These are phyloP conservation scores for Verbena officinalis DNA, from an alignment of 257 asterid species.

Conservation along the genomic window DNA sequence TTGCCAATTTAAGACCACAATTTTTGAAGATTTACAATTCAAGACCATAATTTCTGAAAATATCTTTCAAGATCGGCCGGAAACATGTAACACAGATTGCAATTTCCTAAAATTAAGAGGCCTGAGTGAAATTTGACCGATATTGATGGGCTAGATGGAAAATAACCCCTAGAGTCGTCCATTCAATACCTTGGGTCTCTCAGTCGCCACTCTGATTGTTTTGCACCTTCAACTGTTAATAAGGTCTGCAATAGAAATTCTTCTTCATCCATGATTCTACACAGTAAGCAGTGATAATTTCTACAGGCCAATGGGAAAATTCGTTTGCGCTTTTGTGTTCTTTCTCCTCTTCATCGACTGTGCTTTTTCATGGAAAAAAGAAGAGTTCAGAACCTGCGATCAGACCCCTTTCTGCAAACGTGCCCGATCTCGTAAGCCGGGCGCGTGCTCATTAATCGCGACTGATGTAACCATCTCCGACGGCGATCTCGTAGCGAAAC, in stretches of 20 bases:
- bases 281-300: constrained; percentile 4
- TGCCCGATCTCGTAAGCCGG: constrained; percentile 75
- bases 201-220: constrained; percentile 24
- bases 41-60: too few relatives aligned
- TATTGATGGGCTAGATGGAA: constrained; percentile 20
- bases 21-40: too few relatives aligned
- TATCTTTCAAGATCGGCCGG: too few relatives aligned
- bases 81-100: too few relatives aligned
- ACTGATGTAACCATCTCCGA: constrained; percentile 69
- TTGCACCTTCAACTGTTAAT: neutral
- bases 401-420: constrained; percentile 98
- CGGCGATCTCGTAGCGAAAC: constrained; percentile 84
- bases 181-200: constrained; percentile 8
- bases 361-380: constrained; percentile 80
- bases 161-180: neutral
- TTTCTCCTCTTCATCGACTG: constrained; percentile 43
- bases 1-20: too few relatives aligned
- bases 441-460: constrained; percentile 60
- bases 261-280: constrained; percentile 30
- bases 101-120: constrained; percentile 7
- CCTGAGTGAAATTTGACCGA: constrained; percentile 9
- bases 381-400: constrained; percentile 87
- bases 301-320: constrained; percentile 37
- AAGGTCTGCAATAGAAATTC: constrained; percentile 12
- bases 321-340: constrained; percentile 28